These are phyloP conservation scores for Casuarina glauca DNA, from an alignment of 306 rosid genomes.

Conservation along the genomic window DNA sequence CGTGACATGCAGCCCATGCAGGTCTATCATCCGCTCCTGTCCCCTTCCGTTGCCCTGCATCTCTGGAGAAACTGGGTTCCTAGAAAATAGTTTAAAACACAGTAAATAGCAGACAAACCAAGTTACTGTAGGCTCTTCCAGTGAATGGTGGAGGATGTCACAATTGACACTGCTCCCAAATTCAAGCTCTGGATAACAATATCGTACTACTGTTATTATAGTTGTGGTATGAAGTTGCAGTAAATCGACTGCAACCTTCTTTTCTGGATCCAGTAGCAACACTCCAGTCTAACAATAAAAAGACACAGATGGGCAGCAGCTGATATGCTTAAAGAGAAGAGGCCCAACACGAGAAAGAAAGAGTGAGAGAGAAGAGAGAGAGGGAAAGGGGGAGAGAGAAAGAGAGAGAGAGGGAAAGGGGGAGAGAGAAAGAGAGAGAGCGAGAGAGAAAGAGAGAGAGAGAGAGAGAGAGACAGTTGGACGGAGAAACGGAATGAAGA, in stretches of 20 bases:
- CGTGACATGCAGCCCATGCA: slow-evolving; percentile 83
- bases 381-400: not conserved
- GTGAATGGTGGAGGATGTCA: slow-evolving; percentile 6
- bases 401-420: too few relatives aligned
- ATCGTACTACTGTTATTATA: not conserved
- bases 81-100: slow-evolving; percentile 32
- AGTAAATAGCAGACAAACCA: slow-evolving; percentile 4
- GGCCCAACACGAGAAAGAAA: not conserved
- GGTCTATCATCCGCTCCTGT: slow-evolving; percentile 86
- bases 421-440: not conserved
- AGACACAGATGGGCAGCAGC: not conserved
- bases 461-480: not conserved
- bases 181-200: not conserved
- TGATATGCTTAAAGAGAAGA: not conserved
- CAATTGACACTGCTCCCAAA: not conserved
- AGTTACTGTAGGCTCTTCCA: not conserved
- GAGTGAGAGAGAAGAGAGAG: not conserved
- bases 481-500: too few relatives aligned
- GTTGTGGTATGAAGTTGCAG: slow-evolving; percentile 1
- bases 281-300: not conserved
- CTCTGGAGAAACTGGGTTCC: slow-evolving; percentile 76
- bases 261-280: not conserved
- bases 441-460: not conserved
- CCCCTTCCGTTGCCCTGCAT: slow-evolving; percentile 80
- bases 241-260: not conserved